These are phyloP conservation scores for Datura wrightii DNA, from an alignment of 257 asterid species.

Conservation along the genomic window DNA sequence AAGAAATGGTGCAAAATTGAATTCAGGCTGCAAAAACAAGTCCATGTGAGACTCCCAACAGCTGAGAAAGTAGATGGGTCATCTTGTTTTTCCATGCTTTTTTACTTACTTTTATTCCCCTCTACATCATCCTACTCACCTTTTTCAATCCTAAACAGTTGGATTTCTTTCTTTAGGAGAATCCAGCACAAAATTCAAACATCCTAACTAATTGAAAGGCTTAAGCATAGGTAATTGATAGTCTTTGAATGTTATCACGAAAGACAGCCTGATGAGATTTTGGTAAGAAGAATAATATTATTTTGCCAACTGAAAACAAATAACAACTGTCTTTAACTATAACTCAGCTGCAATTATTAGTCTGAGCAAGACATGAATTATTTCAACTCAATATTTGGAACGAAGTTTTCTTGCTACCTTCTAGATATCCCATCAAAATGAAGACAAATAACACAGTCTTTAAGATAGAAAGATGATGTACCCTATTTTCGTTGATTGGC, in stretches of 20 bases:
- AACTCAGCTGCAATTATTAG: not conserved
- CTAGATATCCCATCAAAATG: conserved; percentile 6
- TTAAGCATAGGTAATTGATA: not conserved
- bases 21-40: not conserved
- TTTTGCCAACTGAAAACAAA: conserved; percentile 18
- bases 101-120: not conserved
- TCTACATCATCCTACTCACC: not conserved
- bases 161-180: conserved; percentile 2
- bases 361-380: not conserved
- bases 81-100: not conserved
- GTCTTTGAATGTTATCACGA: not conserved
- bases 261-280: not conserved
- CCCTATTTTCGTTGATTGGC: conserved; percentile 87
- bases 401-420: not conserved
- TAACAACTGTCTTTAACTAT: not conserved
- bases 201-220: conserved; percentile 21
- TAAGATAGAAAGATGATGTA: conserved; percentile 42
- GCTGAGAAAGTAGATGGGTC: not conserved
- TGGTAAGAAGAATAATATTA: not conserved
- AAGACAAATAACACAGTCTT: conserved; percentile 11
- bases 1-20: not conserved
- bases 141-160: not conserved
- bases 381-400: not conserved
- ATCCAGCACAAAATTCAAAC: conserved; percentile 1
- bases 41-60: not conserved